Conservation (phyloP, 2,329 filamentous ascomycete genomes). For the Cryphonectria nitschkei region DNA sequence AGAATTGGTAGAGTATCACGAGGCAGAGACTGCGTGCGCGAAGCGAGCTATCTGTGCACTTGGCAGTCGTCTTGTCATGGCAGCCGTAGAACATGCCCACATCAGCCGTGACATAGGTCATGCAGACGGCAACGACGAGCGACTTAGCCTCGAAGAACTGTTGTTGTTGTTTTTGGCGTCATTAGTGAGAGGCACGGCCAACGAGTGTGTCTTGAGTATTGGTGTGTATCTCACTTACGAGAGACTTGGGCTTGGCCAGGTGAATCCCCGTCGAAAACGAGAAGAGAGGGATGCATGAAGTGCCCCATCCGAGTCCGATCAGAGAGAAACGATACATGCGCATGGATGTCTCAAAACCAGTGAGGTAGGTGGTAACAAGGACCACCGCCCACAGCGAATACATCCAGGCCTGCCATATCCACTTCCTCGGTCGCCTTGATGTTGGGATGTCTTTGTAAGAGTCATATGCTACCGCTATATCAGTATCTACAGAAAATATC, state of each 20-base stretch:
- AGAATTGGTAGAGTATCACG: slow-evolving; percentile 26
- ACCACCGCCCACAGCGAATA: slow-evolving; percentile 1
- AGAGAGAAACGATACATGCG: slow-evolving; percentile 8
- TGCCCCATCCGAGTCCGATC: slow-evolving; percentile 8
- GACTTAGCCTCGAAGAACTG: slow-evolving; percentile 8
- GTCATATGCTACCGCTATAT: slow-evolving; percentile 4
- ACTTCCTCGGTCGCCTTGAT: neutral
- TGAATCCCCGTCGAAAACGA: neutral
- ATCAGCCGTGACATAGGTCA: slow-evolving; percentile 6
- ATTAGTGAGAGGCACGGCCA: neutral
- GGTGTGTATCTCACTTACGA: neutral
- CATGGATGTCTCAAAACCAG: neutral
- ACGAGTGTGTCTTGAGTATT: neutral
- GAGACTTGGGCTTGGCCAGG: slow-evolving; percentile 1
- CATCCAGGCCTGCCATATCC: slow-evolving; percentile 6
- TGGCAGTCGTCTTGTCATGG: neutral
- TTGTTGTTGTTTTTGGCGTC: too few relatives aligned
- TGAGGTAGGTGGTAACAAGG: slow-evolving; percentile 1
- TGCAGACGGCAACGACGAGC: slow-evolving; percentile 9
- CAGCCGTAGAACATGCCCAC: slow-evolving; percentile 7
- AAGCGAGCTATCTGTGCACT: slow-evolving; percentile 16
- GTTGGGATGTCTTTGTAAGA: slow-evolving; percentile 6
- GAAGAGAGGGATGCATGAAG: slow-evolving; percentile 7
- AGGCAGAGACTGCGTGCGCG: slow-evolving; percentile 26
- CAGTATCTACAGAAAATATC: neutral